phyloP scores from a whole-genome alignment of 345 rosid genomes.

The Melaleuca alternifolia region DNA sequence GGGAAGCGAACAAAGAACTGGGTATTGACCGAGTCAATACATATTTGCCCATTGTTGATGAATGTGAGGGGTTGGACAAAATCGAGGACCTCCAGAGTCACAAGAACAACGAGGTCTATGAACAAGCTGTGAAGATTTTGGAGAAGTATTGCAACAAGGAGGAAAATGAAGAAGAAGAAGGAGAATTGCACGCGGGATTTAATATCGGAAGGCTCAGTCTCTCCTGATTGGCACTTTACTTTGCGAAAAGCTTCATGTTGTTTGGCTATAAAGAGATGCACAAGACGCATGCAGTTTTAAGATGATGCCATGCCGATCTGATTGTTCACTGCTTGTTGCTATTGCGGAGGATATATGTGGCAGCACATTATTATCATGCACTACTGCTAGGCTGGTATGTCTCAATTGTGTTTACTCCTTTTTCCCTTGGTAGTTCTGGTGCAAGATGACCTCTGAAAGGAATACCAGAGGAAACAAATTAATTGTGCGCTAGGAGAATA shows the following conservation, averaged over 20 bases:
- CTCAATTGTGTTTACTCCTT: neutral
- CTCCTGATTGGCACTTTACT: neutral
- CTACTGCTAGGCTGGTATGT: neutral
- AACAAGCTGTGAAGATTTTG: conserved; percentile 25
- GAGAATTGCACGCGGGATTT: neutral
- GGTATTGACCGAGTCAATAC: conserved; percentile 8
- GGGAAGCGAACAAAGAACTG: conserved; percentile 18
- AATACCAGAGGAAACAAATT: neutral
- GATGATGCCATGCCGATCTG: neutral
- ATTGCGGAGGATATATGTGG: neutral
- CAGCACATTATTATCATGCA: neutral
- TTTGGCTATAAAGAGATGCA: neutral
- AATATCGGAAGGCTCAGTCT: conserved; percentile 10
- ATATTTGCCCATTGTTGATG: conserved; percentile 17
- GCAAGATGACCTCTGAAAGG: neutral
- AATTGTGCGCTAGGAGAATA: neutral
- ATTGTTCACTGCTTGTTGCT: neutral
- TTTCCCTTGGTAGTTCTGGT: neutral
- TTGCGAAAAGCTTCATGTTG: neutral
- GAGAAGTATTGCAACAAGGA: conserved; percentile 24
- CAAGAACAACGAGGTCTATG: conserved; percentile 22
- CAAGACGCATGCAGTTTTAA: neutral
- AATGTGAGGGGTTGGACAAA: conserved; percentile 26
- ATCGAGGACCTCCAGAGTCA: conserved; percentile 24
- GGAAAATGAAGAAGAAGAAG: conserved; percentile 18